phyloP scores from a whole-genome alignment of 2,329 filamentous ascomycete species.

The Diaporthe velutina region DNA sequence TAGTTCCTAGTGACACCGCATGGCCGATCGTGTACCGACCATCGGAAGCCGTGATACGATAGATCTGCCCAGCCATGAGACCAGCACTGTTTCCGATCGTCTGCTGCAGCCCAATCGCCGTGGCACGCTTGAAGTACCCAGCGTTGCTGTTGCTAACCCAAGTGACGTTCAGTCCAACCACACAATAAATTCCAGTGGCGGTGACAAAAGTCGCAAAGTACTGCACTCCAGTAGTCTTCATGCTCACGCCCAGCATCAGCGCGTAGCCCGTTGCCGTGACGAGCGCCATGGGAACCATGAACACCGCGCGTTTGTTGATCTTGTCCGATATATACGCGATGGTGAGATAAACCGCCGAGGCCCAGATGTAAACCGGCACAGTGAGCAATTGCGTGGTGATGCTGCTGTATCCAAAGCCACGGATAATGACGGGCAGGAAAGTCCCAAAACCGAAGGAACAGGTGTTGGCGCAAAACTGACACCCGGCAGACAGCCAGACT shows the following conservation, averaged over 20 bases:
- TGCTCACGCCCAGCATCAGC: slow-evolving; percentile 54
- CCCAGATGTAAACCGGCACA: slow-evolving; percentile 68
- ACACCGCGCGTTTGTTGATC: slow-evolving; percentile 48
- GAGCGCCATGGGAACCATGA: slow-evolving; percentile 70
- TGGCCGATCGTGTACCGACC: slow-evolving; percentile 49
- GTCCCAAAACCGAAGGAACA: slow-evolving; percentile 69
- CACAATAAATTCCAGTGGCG: slow-evolving; percentile 61
- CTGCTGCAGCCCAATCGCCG: slow-evolving; percentile 60
- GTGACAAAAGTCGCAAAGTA: slow-evolving; percentile 64
- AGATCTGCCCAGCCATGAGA: slow-evolving; percentile 56
- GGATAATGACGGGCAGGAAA: slow-evolving; percentile 68
- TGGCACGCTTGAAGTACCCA: slow-evolving; percentile 59
- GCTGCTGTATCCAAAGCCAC: slow-evolving; percentile 63
- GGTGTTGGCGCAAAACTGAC: slow-evolving; percentile 65
- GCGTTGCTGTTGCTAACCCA: slow-evolving; percentile 62
- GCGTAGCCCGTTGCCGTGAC: slow-evolving; percentile 64
- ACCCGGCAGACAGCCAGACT: slow-evolving; percentile 55
- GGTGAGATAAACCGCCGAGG: slow-evolving; percentile 58
- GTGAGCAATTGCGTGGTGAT: slow-evolving; percentile 66
- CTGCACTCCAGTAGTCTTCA: slow-evolving; percentile 61
- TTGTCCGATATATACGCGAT: slow-evolving; percentile 62
- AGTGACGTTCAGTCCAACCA: slow-evolving; percentile 60
- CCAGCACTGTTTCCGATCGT: slow-evolving; percentile 61
- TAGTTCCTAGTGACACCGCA: slow-evolving; percentile 44
- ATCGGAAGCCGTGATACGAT: slow-evolving; percentile 45